Conservation (phyloP, 441 rosid species). For the Bocquillonia castaneifolia region DNA sequence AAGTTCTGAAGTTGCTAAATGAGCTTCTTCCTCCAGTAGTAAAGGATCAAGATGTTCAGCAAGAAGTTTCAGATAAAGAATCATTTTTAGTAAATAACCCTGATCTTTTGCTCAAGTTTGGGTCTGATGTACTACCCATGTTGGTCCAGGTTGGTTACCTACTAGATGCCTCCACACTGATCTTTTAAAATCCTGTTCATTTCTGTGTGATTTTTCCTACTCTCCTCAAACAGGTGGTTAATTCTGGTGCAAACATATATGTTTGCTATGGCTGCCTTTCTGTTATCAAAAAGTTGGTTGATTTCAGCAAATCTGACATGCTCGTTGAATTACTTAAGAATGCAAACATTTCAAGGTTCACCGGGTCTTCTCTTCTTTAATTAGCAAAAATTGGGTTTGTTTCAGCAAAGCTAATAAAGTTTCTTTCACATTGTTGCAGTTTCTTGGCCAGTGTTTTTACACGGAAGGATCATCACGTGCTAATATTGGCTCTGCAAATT, state of each 20-base stretch:
- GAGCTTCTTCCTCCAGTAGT: slow-evolving; percentile 71
- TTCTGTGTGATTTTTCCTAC: slow-evolving; percentile 20
- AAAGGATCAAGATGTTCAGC: slow-evolving; percentile 42
- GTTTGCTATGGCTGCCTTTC: slow-evolving; percentile 82
- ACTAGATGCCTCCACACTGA: slow-evolving; percentile 4
- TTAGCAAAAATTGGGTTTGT: slow-evolving; percentile 4
- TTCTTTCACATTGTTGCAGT: slow-evolving; percentile 40
- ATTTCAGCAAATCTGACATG: slow-evolving; percentile 60
- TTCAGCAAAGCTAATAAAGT: slow-evolving; percentile 18
- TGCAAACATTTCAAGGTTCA: slow-evolving; percentile 81
- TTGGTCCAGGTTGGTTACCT: slow-evolving; percentile 67
- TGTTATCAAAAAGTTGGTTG: slow-evolving; percentile 61
- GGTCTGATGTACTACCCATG: slow-evolving; percentile 61
- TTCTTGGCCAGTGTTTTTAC: slow-evolving; percentile 87
- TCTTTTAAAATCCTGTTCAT: slow-evolving; percentile 16
- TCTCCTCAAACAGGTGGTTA: slow-evolving; percentile 56
- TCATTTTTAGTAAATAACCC: slow-evolving; percentile 58
- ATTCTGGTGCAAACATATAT: slow-evolving; percentile 74
- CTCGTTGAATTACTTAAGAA: slow-evolving; percentile 58
- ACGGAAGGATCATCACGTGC: slow-evolving; percentile 80
- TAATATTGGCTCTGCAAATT: slow-evolving; percentile 68
- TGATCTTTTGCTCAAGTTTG: slow-evolving; percentile 59
- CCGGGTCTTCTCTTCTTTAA: slow-evolving; percentile 21
- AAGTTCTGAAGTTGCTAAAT: slow-evolving; percentile 82
- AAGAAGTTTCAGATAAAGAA: slow-evolving; percentile 52